A percentile compares a stretch with the other conserved stretches of the same genome.
phyloP scores from a whole-genome alignment of 768 basidiomycete genomes.

The Asterophora lycoperdoides region DNA sequence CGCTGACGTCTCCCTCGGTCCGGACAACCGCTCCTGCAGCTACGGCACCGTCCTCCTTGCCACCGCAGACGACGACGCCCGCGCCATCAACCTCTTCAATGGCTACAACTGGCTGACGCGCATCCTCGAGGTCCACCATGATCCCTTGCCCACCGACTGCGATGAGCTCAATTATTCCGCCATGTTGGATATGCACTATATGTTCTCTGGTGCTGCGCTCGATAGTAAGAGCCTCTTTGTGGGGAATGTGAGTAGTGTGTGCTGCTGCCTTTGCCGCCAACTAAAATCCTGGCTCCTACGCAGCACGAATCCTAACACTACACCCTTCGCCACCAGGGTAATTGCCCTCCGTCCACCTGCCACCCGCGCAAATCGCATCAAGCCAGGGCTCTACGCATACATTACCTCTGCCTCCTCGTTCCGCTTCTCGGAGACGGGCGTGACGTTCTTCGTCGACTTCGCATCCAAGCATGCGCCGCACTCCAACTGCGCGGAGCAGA shows the following conservation, averaged over 20 bases:
- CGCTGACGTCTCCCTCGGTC: slow-evolving; percentile 73
- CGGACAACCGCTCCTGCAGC: slow-evolving; percentile 89
- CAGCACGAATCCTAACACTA: slow-evolving; percentile 34
- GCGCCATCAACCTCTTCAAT: slow-evolving; percentile 95
- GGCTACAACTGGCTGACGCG: slow-evolving; percentile 97
- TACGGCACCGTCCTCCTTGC: slow-evolving; percentile 94
- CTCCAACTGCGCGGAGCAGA: slow-evolving; percentile 61
- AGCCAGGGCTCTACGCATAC: slow-evolving; percentile 84
- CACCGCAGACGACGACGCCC: slow-evolving; percentile 88
- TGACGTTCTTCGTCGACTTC: slow-evolving; percentile 83
- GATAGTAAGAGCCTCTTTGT: slow-evolving; percentile 82
- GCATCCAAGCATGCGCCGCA: slow-evolving; percentile 86
- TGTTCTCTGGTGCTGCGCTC: slow-evolving; percentile 25
- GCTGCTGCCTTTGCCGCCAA: no score
- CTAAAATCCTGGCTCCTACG: slow-evolving; percentile 15
- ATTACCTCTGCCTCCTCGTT: slow-evolving; percentile 71
- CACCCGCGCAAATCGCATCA: slow-evolving; percentile 42
- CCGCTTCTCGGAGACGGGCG: slow-evolving; percentile 83
- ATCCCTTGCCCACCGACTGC: slow-evolving; percentile 68
- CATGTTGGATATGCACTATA: slow-evolving; percentile 25
- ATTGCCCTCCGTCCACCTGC: no score
- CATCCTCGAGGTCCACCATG: slow-evolving; percentile 85
- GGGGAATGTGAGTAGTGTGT: slow-evolving; percentile 70
- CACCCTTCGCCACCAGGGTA: no score
- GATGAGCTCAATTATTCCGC: slow-evolving; percentile 24